Percentiles rank a stretch among this genome's conserved stretches.
Conservation (phyloP, 257 asterid species). For the Solanum virginianum region DNA sequence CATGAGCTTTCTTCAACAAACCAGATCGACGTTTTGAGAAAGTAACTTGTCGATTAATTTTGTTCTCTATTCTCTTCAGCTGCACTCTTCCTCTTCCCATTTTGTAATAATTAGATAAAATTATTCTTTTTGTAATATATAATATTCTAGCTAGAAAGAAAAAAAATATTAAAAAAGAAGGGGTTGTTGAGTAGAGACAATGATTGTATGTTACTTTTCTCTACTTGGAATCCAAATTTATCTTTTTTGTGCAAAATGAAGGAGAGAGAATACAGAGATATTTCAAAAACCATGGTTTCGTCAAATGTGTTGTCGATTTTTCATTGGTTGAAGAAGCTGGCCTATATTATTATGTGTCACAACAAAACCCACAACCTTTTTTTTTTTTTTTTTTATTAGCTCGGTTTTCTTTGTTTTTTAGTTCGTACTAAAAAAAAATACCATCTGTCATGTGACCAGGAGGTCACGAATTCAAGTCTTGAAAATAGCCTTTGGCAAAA, state of each 20-base stretch:
- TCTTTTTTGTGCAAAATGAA: neutral
- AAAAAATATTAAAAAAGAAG: neutral
- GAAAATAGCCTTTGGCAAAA: no score
- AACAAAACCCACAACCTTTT: neutral
- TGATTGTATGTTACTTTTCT: neutral
- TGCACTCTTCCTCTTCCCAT: constrained; percentile 89
- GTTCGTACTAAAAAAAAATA: no score
- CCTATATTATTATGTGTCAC: neutral
- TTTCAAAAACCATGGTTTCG: constrained; percentile 29
- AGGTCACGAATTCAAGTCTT: no score
- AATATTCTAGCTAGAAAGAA: neutral
- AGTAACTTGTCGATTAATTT: constrained; percentile 71
- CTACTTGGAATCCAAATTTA: neutral
- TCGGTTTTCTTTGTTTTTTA: no score
- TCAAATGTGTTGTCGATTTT: constrained; percentile 41
- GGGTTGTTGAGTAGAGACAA: neutral
- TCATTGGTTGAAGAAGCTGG: constrained; percentile 31
- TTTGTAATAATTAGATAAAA: neutral
- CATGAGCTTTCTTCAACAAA: constrained; percentile 65
- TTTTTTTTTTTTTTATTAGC: no score
- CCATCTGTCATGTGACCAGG: no score
- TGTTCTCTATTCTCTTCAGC: constrained; percentile 83
- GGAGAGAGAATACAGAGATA: neutral
- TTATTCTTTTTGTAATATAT: neutral
- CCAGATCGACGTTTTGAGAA: constrained; percentile 73